Evolutionary conservation across 1,284 basidiomycete genomes (phyloP).

Genomic region (Trichosporon sp.): DNA sequence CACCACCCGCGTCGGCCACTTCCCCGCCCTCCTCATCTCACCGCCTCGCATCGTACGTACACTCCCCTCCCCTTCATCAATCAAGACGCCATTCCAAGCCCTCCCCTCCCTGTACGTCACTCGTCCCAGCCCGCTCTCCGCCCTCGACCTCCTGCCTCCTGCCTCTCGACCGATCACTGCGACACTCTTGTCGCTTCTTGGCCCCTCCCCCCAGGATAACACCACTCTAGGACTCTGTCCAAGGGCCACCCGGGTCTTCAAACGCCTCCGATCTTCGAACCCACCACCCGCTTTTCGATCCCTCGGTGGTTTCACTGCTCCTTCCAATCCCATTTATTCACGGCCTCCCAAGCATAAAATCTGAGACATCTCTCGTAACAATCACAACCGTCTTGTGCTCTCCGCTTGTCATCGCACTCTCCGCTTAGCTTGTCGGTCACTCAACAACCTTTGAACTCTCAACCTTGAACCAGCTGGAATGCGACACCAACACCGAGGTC

Average conservation of each 20-base stretch:
- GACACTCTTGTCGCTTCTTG: not conserved
- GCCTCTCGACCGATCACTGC: not conserved
- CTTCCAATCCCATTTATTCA: not conserved
- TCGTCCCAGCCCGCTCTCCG: not conserved
- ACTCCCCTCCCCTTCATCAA: not conserved
- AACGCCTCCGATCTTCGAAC: not conserved
- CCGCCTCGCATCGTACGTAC: not conserved
- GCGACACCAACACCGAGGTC: not conserved
- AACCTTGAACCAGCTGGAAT: not conserved
- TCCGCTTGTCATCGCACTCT: not conserved
- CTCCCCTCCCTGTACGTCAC: not conserved
- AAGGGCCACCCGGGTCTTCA: not conserved
- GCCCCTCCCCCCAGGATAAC: not conserved
- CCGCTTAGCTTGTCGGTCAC: not conserved
- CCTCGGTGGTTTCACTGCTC: not conserved
- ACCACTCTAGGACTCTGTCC: not conserved
- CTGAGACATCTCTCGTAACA: constrained; percentile 2
- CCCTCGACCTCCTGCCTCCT: too few species aligned
- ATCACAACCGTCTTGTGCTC: not conserved
- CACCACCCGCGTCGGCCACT: not conserved
- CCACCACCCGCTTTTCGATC: not conserved
- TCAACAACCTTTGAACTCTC: not conserved
- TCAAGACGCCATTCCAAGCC: not conserved
- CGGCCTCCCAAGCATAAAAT: not conserved
- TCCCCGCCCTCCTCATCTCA: not conserved